Conservation (phyloP, 371 early-diverging fungal genomes). For the Mucor piriformis region DNA sequence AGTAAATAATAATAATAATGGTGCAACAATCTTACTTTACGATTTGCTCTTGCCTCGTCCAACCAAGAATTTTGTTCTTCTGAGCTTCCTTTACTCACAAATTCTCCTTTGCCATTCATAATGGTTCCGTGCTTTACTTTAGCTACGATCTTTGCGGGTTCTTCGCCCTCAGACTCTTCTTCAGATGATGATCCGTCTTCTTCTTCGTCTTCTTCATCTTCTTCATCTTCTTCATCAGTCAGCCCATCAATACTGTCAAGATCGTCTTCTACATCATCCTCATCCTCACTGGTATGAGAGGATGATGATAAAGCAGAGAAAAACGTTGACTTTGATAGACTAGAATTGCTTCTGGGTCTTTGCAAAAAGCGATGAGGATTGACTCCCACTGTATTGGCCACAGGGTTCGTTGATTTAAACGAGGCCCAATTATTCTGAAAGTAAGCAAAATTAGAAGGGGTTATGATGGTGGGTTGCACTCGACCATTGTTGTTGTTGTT, state of each 20-base stretch:
- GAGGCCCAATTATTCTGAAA: constrained; percentile 25
- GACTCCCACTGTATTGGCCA: constrained; percentile 23
- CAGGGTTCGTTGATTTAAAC: constrained; percentile 11
- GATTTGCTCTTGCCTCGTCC: constrained; percentile 39
- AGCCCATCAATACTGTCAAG: constrained; percentile 31
- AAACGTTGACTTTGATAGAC: constrained; percentile 26
- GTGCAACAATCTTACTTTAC: constrained; percentile 16
- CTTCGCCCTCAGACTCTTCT: constrained; percentile 17
- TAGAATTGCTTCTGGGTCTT: constrained; percentile 36
- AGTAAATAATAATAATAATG: neutral
- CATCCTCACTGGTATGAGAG: neutral
- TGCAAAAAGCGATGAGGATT: constrained; percentile 33
- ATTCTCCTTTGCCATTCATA: constrained; percentile 54
- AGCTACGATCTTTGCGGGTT: constrained; percentile 40
- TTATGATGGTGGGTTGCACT: constrained; percentile 23
- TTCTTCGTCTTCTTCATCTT: constrained; percentile 11
- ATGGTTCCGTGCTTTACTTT: constrained; percentile 51
- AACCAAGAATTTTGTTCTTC: constrained; percentile 32
- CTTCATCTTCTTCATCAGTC: constrained; percentile 21
- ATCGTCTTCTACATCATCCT: constrained; percentile 20
- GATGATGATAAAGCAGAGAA: constrained; percentile 17
- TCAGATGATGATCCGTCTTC: constrained; percentile 1
- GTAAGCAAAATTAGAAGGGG: constrained; percentile 22
- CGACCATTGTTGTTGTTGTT: constrained; percentile 11
- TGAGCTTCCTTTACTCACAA: constrained; percentile 36